Conservation (phyloP, 148 eudicot genomes). For the Vaccinium corymbosum region DNA sequence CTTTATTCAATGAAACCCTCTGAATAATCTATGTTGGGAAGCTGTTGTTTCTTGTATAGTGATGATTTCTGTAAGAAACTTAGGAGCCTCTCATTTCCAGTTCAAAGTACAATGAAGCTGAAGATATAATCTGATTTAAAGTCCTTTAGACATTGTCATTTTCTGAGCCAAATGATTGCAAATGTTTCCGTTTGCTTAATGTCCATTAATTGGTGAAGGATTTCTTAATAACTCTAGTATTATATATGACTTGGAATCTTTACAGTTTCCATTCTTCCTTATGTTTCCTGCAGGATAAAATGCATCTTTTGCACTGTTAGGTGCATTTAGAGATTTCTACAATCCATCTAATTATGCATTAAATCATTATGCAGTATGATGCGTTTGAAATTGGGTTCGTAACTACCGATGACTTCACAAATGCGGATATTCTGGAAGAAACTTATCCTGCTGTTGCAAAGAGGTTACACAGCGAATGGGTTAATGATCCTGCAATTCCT, state of each 20-base stretch:
- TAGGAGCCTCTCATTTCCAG: not conserved
- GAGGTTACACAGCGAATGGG: conserved; percentile 72
- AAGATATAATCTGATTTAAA: not conserved
- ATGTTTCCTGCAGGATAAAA: not conserved
- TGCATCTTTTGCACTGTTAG: not conserved
- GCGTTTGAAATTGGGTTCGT: conserved; percentile 90
- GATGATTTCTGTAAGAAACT: not conserved
- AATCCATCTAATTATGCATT: conserved; percentile 19
- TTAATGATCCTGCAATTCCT: conserved; percentile 80
- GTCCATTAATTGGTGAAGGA: not conserved
- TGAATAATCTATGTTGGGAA: not conserved
- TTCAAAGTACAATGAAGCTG: not conserved
- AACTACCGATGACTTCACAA: conserved; percentile 94
- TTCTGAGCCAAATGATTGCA: not conserved
- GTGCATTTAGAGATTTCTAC: not conserved
- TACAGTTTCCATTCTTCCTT: not conserved
- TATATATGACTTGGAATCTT: not conserved
- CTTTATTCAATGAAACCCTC: not conserved
- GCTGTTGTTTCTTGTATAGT: not conserved
- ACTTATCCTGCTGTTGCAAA: conserved; percentile 95
- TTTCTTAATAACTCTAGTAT: not conserved
- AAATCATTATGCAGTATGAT: conserved; percentile 76
- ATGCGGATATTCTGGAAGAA: conserved; percentile 96
- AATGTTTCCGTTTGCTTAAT: not conserved
- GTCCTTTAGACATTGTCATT: not conserved